Conservation (phyloP, 2,329 filamentous ascomycete species). For the Ophiosphaerella narmari region DNA sequence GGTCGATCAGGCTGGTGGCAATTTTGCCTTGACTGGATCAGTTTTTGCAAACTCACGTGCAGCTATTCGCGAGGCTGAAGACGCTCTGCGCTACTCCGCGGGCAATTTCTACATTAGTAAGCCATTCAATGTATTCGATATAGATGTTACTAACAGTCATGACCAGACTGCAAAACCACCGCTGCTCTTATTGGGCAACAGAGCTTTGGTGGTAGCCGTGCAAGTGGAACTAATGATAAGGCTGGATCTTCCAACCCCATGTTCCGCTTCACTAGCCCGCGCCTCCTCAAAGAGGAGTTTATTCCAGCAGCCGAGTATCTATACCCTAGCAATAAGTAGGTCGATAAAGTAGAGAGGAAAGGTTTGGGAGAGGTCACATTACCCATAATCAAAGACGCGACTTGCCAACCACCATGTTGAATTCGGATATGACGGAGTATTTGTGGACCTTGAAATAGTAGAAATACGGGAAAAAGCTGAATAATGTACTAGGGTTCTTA, state of each 20-base stretch:
- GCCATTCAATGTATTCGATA: slow-evolving; percentile 4
- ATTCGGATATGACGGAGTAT: too few species aligned
- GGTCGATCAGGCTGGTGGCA: slow-evolving; percentile 66
- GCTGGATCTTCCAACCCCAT: slow-evolving; percentile 57
- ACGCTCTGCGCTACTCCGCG: slow-evolving; percentile 70
- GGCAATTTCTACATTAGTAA: slow-evolving; percentile 80
- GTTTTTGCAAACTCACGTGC: slow-evolving; percentile 72
- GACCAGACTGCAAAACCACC: slow-evolving; percentile 32
- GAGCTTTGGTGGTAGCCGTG: slow-evolving; percentile 57
- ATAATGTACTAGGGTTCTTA: too few species aligned
- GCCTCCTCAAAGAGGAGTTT: slow-evolving; percentile 60
- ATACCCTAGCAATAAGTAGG: slow-evolving; percentile 54
- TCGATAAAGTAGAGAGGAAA: too few species aligned
- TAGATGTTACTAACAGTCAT: slow-evolving; percentile 10
- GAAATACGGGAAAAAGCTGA: too few species aligned
- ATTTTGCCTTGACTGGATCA: slow-evolving; percentile 74
- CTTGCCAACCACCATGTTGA: too few species aligned
- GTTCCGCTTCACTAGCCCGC: slow-evolving; percentile 58
- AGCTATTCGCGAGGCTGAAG: slow-evolving; percentile 69
- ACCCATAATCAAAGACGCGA: too few species aligned
- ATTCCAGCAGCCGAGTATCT: slow-evolving; percentile 50
- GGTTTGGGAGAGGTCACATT: too few species aligned
- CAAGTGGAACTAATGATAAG: slow-evolving; percentile 61
- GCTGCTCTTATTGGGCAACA: slow-evolving; percentile 53
- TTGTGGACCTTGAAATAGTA: too few species aligned